A percentile compares a stretch with the other conserved stretches of the same genome.
phyloP scores from a whole-genome alignment of 2,329 filamentous ascomycete species.

The Zasmidium citrigriseum region DNA sequence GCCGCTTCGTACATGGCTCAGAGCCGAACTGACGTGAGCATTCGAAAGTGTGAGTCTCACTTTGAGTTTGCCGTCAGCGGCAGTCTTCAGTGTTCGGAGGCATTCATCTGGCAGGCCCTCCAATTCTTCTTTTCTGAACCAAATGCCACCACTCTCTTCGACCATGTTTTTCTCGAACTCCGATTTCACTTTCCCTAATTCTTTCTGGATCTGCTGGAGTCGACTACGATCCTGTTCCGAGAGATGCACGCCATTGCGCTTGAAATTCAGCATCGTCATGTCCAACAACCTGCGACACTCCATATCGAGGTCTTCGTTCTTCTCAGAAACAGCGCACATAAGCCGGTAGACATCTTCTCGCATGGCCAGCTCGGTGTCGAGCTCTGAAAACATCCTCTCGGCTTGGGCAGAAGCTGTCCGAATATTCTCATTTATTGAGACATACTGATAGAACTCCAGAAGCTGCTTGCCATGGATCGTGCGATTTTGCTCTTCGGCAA shows the following conservation, averaged over 20 bases:
- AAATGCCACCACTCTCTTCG: neutral
- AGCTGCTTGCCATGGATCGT: conserved; percentile 1
- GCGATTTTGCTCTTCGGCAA: neutral
- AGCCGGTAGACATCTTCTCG: neutral
- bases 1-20: neutral
- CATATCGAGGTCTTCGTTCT: neutral
- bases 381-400: neutral
- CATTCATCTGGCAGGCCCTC: neutral
- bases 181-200: neutral
- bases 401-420: conserved; percentile 2
- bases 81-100: neutral
- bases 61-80: neutral
- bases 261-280: neutral
- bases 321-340: neutral
- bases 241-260: neutral
- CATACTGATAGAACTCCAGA: conserved; percentile 9
- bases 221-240: neutral
- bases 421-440: neutral
- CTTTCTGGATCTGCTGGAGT: neutral
- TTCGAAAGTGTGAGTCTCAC: neutral
- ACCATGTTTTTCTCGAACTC: neutral
- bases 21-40: neutral
- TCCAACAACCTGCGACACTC: conserved; percentile 2
- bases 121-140: neutral
- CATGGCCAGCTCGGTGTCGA: neutral